Conservation (phyloP, 345 rosid genomes). For the Rhizophora mangle region DNA sequence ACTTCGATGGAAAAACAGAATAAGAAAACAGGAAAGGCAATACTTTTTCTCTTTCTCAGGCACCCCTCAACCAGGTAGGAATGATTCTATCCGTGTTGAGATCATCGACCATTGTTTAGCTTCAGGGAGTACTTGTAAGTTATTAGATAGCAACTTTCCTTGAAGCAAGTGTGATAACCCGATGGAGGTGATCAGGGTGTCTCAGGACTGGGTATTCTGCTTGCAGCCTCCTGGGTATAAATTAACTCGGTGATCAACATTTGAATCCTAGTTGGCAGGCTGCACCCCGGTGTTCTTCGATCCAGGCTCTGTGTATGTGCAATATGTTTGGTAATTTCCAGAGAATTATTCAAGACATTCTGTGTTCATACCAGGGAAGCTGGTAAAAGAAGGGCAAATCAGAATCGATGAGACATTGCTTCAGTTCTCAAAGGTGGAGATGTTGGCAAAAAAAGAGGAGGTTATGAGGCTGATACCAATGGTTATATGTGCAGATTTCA, state of each 20-base stretch:
- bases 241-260: constrained; percentile 14
- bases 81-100: constrained; percentile 9
- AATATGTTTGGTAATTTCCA: constrained; percentile 14
- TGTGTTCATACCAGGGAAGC: constrained; percentile 15
- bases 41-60: constrained; percentile 13
- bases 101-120: constrained; percentile 18
- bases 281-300: constrained; percentile 24
- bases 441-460: constrained; percentile 8
- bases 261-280: constrained; percentile 19
- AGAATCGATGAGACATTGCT: constrained; percentile 7
- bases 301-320: too few species aligned
- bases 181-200: constrained; percentile 10
- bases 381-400: constrained; percentile 8
- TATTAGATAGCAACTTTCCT: constrained; percentile 3
- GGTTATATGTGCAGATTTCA: too few species aligned
- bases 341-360: constrained; percentile 14
- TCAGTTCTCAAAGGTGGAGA: background rate
- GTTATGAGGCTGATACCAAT: background rate
- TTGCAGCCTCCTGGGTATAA: constrained; percentile 25
- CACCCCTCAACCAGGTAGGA: constrained; percentile 3
- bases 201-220: constrained; percentile 18
- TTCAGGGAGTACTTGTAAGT: constrained; percentile 9
- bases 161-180: constrained; percentile 17
- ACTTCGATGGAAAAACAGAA: constrained; percentile 15
- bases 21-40: constrained; percentile 1